Base-by-base conservation (phyloP, 1,139 yeast species). In the Suhomyces bribrorum region DNA sequence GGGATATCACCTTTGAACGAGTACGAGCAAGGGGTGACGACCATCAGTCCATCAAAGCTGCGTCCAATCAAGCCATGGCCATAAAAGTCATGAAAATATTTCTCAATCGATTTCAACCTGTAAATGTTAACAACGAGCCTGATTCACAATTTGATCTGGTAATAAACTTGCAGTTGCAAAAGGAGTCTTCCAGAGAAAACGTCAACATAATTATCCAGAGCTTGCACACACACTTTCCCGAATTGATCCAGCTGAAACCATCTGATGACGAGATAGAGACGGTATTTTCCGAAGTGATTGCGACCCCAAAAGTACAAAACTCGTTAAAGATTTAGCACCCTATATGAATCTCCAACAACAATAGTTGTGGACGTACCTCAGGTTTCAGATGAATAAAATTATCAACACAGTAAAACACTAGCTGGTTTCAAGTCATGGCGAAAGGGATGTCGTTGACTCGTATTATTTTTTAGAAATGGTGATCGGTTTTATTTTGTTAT, bases 21-120 rank as follows among this genome's bases (percentile, higher is more conserved):
- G 83, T 92, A 0, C 40, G 71, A 5, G 54, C 56, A 1, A 73
- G 99, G 49, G 97, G 97, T 1, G 94, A 88, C 55, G 85, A 87
- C 49, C 99, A 94, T 56, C 97, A 89, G 58, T 79, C 94, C 0
- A 86, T 94, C 33, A 82, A 83, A 48, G 73, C 72, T 3, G 59
- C 60, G 0, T 56, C 70, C 1, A 75, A 79, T 44, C 59, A 58
- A 1, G 59, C 61, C 9, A 66, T 74, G 33, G 81, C 86, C 0
- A 59, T 69, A 14, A 76, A 51, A 11, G 81, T 92, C 24, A 80
- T 90, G 86, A 64, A 68, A 30, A 90, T 92, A 0, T 90, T 90
- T 50, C 68, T 87, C 29, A 66, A 68, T 3, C 64, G 95, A 40
- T 88, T 81, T 53, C 86, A 87, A 55, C 77, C 81, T 0, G 72